Base-by-base conservation (phyloP, 2,329 filamentous ascomycete species). In the Phymatotrichopsis omnivora region DNA sequence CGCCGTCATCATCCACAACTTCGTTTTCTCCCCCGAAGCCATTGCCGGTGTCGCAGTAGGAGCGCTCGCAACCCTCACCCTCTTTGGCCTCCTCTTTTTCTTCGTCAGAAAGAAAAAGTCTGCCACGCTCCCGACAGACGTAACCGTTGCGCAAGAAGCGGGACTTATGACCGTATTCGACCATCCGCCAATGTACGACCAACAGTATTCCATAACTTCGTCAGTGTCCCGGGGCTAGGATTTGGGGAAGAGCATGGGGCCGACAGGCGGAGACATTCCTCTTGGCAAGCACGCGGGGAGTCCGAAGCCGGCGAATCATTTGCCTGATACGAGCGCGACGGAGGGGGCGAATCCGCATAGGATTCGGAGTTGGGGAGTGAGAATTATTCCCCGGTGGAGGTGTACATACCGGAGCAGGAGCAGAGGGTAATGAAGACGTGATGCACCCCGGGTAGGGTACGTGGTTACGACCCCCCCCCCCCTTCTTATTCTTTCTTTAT, bases 1-100 rank as follows among this genome's bases (percentile, higher is more conserved):
- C 29, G 4, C 27, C 33, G 2, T 10, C 41, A 6, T 22, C 42
- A 14, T 17, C 28, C 10, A 30, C 31, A 23, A 22, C 29, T n/a
- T 23, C 11, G 19, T 11, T 1, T 45, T 56, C 39, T 63, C 64
- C 24, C 43, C 60, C 0, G 74, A 74, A 3, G 71, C 70, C 2
- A 78, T 80, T 22, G 75, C 73, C 1, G 77, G 76, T 4, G 76
- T 80, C 23, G 67, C 66, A 1, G 65, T 80, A 27, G 74, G 75
- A 19, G 61, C 60, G 1, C 63, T 69, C 1, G 70, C 67, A 2
- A 68, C 65, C 7, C 63, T 68, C 7, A 64, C 60, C 0, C 56
- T 76, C 5, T 55, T 76, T 39, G 72, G 71, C 40, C 55, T 72
- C 33, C 30, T 56, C 11, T 53, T 58, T 41, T 55, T 50, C 39